Evolutionary conservation across 371 early-diverging fungal genomes (phyloP).

Genomic region (Choanephora cucurbitarum): DNA sequence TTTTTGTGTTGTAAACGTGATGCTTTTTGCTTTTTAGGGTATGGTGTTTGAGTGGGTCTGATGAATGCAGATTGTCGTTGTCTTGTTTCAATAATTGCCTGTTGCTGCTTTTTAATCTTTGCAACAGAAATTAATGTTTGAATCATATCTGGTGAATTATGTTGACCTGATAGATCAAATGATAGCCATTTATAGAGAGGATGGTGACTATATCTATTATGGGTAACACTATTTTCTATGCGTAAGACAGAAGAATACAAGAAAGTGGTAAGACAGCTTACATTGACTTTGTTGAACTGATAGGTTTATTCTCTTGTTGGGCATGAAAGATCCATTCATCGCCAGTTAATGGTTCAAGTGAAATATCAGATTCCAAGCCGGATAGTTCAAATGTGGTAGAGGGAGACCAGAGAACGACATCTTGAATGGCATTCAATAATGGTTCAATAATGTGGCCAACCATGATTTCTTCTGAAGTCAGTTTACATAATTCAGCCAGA

Average conservation of each 20-base stretch:
- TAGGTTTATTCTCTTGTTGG: not conserved
- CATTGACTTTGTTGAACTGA: not conserved
- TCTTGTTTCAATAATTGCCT: constrained; percentile 42
- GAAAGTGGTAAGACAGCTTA: not conserved
- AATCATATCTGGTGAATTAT: not conserved
- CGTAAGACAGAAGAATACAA: too few relatives aligned
- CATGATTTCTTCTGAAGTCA: constrained; percentile 28
- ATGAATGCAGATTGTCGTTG: not conserved
- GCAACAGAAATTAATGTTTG: constrained; percentile 1
- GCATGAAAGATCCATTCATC: constrained; percentile 13
- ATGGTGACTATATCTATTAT: not conserved
- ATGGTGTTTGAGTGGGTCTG: not conserved
- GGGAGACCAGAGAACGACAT: constrained; percentile 16
- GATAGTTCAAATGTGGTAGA: not conserved
- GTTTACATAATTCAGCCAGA: constrained; percentile 41
- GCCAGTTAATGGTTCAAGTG: constrained; percentile 15
- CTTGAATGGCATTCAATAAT: constrained; percentile 25
- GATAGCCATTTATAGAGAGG: constrained; percentile 17
- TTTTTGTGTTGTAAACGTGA: not conserved
- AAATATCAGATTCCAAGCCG: constrained; percentile 10
- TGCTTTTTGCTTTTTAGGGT: constrained; percentile 1
- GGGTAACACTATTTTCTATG: too few relatives aligned
- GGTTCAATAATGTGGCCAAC: constrained; percentile 31
- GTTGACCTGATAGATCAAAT: constrained; percentile 1
- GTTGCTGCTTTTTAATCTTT: constrained; percentile 34